Evolutionary conservation across 176 grass and related monocot species (phyloP).

Genomic region (Carex myosuroides): DNA sequence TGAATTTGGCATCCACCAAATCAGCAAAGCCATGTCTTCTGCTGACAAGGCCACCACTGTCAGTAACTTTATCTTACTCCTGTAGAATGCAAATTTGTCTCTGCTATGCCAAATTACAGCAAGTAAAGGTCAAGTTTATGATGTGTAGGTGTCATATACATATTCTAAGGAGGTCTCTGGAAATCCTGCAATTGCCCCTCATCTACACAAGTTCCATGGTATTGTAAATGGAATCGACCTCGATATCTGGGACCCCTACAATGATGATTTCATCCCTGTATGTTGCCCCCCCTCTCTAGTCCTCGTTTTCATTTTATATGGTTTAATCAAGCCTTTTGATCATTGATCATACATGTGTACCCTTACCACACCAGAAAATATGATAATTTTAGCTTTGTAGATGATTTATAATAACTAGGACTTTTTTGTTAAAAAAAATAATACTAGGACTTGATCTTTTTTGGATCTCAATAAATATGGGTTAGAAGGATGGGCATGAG

Average conservation of each 20-base stretch:
- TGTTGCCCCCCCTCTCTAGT: neutral
- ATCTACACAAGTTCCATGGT: constrained; percentile 46
- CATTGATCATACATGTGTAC: neutral
- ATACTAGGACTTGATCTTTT: neutral
- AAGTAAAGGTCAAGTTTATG: constrained; percentile 15
- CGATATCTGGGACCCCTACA: constrained; percentile 64
- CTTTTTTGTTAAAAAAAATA: neutral
- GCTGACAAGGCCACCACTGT: constrained; percentile 96
- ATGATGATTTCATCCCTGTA: constrained; percentile 51
- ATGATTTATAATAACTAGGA: neutral
- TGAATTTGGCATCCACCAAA: constrained; percentile 83
- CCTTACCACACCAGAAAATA: neutral
- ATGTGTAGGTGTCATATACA: constrained; percentile 62
- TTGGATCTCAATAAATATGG: neutral
- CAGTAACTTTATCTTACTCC: constrained; percentile 22
- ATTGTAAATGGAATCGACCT: constrained; percentile 70
- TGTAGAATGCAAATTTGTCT: neutral
- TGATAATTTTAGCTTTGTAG: neutral
- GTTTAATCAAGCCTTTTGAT: neutral
- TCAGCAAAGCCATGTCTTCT: constrained; percentile 62
- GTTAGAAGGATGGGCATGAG: neutral
- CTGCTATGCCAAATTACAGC: constrained; percentile 8
- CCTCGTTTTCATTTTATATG: neutral
- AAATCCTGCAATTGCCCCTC: constrained; percentile 82
- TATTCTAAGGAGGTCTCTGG: constrained; percentile 86